phyloP scores from a whole-genome alignment of 306 rosid genomes.

The Fagus crenata region DNA sequence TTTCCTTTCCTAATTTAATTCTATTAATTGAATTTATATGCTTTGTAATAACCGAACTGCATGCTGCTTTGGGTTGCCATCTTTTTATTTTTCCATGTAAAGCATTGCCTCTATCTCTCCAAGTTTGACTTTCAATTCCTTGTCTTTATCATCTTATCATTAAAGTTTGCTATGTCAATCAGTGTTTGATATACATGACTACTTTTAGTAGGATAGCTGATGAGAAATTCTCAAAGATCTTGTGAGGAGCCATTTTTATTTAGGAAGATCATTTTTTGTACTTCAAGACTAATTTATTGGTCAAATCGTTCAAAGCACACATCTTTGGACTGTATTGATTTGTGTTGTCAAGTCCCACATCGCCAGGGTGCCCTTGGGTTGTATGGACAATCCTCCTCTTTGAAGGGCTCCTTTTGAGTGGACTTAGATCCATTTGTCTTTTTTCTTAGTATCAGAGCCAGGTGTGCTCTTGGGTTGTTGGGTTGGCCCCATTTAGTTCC shows the following conservation, averaged over 20 bases:
- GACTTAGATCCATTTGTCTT: too few species aligned
- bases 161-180: not conserved
- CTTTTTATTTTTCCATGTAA: not conserved
- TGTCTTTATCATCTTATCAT: not conserved
- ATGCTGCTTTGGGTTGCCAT: not conserved
- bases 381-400: too few species aligned
- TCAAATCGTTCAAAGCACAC: not conserved
- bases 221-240: not conserved
- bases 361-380: too few species aligned
- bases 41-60: not conserved
- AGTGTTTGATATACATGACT: not conserved
- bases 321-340: not conserved
- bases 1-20: not conserved
- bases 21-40: not conserved
- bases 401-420: too few species aligned
- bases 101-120: not conserved
- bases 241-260: not conserved
- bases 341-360: too few species aligned
- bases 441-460: too few species aligned
- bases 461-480: too few species aligned
- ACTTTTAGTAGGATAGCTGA: not conserved
- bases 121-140: not conserved
- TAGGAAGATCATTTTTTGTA: not conserved
- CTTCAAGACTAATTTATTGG: conserved; percentile 1
- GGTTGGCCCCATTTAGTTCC: too few species aligned